phyloP scores from a whole-genome alignment of 805 yeast species.

The Cyberlindnera suaveolens region DNA sequence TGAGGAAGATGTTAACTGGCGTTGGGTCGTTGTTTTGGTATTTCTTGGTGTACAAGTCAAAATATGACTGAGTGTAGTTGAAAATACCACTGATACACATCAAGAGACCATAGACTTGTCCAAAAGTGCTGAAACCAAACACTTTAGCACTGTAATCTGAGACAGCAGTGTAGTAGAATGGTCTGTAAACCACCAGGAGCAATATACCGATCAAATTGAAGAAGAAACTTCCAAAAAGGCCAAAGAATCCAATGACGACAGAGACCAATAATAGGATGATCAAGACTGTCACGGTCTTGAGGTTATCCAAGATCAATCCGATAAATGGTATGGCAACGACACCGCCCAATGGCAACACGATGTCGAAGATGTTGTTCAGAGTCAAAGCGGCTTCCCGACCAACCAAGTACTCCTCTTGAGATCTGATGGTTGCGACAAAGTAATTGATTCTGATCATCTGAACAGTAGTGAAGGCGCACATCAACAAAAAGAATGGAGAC shows the following conservation, averaged over 20 bases:
- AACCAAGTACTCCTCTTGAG: conserved; percentile 75
- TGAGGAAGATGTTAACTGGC: conserved; percentile 62
- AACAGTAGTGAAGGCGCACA: conserved; percentile 73
- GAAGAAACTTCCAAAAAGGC: conserved; percentile 42
- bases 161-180: conserved; percentile 88
- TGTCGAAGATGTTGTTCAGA: conserved; percentile 72
- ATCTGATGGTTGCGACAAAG: conserved; percentile 81
- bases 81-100: conserved; percentile 79
- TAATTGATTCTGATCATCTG: conserved; percentile 91
- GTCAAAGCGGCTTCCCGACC: conserved; percentile 43
- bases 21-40: conserved; percentile 67
- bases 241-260: conserved; percentile 61
- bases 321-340: conserved; percentile 80
- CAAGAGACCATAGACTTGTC: conserved; percentile 83
- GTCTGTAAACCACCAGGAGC: conserved; percentile 75
- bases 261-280: conserved; percentile 48
- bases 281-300: conserved; percentile 55
- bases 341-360: conserved; percentile 88
- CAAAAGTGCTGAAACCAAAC: conserved; percentile 89
- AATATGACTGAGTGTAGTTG: conserved; percentile 61
- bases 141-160: conserved; percentile 90
- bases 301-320: conserved; percentile 72
- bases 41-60: conserved; percentile 69
- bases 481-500: conserved; percentile 66
- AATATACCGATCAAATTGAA: conserved; percentile 66